These are phyloP conservation scores for Nicotiana tabacum DNA, from an alignment of 257 asterid genomes.

Conservation along the genomic window DNA sequence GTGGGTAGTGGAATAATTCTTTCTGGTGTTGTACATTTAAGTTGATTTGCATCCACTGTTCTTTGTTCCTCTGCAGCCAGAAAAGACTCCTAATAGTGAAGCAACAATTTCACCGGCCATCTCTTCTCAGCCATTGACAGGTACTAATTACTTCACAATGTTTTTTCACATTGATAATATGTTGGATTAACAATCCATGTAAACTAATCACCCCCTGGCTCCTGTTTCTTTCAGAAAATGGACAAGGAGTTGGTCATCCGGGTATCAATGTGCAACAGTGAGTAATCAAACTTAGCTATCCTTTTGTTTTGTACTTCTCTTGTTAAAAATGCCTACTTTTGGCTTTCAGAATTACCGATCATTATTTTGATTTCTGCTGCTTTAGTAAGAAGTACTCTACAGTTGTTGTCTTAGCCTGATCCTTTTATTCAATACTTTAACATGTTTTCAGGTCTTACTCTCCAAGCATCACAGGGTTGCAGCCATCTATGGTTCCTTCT, in stretches of 20 bases:
- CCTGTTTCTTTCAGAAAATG: slow-evolving; percentile 1
- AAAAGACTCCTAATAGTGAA: neutral
- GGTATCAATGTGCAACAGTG: neutral
- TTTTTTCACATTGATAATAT: neutral
- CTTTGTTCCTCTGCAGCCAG: neutral
- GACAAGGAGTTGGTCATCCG: neutral
- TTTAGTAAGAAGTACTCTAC: neutral
- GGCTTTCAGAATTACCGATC: neutral
- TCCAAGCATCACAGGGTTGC: neutral
- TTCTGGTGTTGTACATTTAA: neutral
- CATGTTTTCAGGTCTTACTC: slow-evolving; percentile 16
- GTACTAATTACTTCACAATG: neutral
- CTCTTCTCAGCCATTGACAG: neutral
- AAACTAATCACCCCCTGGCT: neutral
- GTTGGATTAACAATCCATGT: neutral
- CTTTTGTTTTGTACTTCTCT: neutral
- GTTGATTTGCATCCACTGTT: neutral
- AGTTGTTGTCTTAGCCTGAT: neutral
- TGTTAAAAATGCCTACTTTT: neutral
- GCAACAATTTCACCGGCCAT: neutral
- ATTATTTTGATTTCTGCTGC: neutral
- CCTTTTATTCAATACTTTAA: neutral
- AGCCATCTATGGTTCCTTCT: slow-evolving; percentile 13
- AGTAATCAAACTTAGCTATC: slow-evolving; percentile 3
- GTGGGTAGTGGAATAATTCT: too few species aligned